These are phyloP conservation scores for Ustanciosporium gigantosporum DNA, from an alignment of 1,284 basidiomycete species.

Conservation along the genomic window DNA sequence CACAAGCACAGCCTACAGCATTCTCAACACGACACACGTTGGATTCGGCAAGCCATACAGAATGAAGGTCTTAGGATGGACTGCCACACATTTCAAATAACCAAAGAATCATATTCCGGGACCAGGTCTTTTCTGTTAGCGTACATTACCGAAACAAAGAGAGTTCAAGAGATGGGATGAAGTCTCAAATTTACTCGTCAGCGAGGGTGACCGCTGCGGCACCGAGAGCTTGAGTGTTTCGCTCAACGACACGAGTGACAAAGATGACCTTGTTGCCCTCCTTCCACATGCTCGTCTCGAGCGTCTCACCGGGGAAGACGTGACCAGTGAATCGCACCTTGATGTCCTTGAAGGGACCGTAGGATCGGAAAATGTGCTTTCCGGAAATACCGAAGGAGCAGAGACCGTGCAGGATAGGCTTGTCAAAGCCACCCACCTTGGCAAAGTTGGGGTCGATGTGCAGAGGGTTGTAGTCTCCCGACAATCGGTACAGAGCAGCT, in stretches of 20 bases:
- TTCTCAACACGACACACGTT: too few relatives aligned
- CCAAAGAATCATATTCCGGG: too few relatives aligned
- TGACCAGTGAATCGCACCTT: slow-evolving; percentile 92
- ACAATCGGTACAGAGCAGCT: slow-evolving; percentile 73
- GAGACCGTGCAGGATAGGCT: slow-evolving; percentile 75
- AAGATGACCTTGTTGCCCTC: slow-evolving; percentile 90
- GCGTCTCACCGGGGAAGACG: slow-evolving; percentile 91
- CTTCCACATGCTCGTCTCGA: slow-evolving; percentile 81
- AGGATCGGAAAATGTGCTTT: slow-evolving; percentile 89
- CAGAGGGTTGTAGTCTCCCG: slow-evolving; percentile 74
- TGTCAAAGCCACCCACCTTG: slow-evolving; percentile 89
- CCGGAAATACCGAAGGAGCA: slow-evolving; percentile 91
- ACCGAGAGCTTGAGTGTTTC: slow-evolving; percentile 70
- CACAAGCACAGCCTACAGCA: too few relatives aligned
- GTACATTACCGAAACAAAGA: too few relatives aligned
- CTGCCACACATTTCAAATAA: too few relatives aligned
- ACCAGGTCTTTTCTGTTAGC: too few relatives aligned
- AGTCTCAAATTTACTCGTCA: slow-evolving; percentile 11
- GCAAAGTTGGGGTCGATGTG: slow-evolving; percentile 94
- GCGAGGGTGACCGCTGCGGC: slow-evolving; percentile 75
- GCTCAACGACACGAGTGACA: slow-evolving; percentile 78
- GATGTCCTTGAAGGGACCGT: slow-evolving; percentile 85
- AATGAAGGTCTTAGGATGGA: too few relatives aligned
- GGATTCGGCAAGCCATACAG: too few relatives aligned
- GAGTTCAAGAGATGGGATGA: too few relatives aligned